These are phyloP conservation scores for Candida frijolesensis DNA, from an alignment of 1,139 yeast species.

Conservation along the genomic window DNA sequence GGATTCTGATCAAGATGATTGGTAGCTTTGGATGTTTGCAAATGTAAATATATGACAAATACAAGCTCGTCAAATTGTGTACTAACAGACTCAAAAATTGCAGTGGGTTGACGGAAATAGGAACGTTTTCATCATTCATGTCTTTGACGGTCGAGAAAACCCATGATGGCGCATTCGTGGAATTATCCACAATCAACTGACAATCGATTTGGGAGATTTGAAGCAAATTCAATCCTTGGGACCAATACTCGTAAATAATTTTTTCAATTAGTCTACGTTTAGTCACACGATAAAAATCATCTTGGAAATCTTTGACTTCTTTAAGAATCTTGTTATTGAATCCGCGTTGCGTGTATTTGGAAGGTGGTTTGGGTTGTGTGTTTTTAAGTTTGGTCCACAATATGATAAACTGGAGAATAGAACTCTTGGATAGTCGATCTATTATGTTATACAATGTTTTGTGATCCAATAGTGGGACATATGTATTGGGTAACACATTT, in stretches of 20 bases:
- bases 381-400: constrained; percentile 40
- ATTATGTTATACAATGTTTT: constrained; percentile 27
- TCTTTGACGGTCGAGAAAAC: constrained; percentile 55
- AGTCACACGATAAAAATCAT: constrained; percentile 21
- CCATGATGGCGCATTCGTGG: constrained; percentile 50
- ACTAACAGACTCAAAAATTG: constrained; percentile 51
- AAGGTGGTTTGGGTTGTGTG: constrained; percentile 38
- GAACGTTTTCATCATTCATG: constrained; percentile 32
- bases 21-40: constrained; percentile 68
- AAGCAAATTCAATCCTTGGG: constrained; percentile 61
- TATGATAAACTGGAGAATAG: constrained; percentile 34
- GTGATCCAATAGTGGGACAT: constrained; percentile 36
- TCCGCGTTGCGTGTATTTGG: constrained; percentile 25
- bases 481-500: constrained; percentile 39
- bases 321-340: constrained; percentile 26
- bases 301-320: constrained; percentile 20
- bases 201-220: constrained; percentile 78
- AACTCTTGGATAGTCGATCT: constrained; percentile 34
- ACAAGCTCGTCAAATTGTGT: constrained; percentile 48
- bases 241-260: constrained; percentile 59
- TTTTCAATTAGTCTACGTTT: constrained; percentile 53
- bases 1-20: constrained; percentile 61
- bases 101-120: constrained; percentile 44
- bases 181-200: constrained; percentile 57
- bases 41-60: constrained; percentile 63